Evolutionary conservation across 768 basidiomycete genomes (phyloP).

Genomic region (Exidia glandulosa): DNA sequence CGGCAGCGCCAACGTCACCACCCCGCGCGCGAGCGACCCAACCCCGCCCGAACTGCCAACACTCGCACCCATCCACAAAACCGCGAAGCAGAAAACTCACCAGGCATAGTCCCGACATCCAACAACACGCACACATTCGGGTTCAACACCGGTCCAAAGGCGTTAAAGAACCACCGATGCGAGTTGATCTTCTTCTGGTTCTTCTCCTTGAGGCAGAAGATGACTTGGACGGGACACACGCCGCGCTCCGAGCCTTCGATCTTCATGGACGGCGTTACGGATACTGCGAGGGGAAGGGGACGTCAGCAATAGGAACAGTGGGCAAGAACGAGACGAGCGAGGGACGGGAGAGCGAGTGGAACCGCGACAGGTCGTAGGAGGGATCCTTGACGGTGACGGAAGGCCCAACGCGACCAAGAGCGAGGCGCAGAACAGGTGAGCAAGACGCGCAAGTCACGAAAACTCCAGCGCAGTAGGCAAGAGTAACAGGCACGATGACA

Average conservation of each 20-base stretch:
- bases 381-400: neutral
- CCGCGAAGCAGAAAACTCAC: neutral
- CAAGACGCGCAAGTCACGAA: no score
- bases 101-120: constrained; percentile 75
- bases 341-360: neutral
- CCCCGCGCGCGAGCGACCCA: no score
- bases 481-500: no score
- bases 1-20: no score
- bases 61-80: no score
- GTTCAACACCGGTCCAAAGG: constrained; percentile 61
- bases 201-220: constrained; percentile 69
- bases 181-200: constrained; percentile 64
- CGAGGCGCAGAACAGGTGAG: no score
- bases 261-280: constrained; percentile 70
- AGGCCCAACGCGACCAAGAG: no score
- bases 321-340: no score
- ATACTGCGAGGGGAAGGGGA: constrained; percentile 37
- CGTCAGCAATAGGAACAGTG: neutral
- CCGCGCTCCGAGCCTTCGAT: constrained; percentile 71
- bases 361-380: no score
- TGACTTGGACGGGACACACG: constrained; percentile 79
- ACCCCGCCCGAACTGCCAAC: no score
- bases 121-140: constrained; percentile 89
- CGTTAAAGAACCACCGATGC: constrained; percentile 89
- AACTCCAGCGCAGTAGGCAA: no score